A percentile compares a stretch with the other conserved stretches of the same genome.
phyloP scores from a whole-genome alignment of 768 basidiomycete genomes.

The Mrakia frigida region DNA sequence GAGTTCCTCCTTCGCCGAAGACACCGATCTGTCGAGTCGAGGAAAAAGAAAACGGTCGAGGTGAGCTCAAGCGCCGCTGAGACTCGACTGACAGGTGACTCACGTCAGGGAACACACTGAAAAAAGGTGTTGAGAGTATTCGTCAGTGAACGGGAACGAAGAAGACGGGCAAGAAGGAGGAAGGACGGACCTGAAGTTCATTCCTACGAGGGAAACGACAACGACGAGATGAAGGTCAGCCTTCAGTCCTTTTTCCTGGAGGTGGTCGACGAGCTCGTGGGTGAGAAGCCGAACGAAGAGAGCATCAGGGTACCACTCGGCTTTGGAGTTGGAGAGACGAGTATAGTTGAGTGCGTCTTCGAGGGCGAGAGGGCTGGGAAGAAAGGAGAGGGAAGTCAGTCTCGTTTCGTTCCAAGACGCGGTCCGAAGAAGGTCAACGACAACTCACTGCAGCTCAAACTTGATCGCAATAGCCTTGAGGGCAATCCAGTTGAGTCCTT shows the following conservation, averaged over 20 bases:
- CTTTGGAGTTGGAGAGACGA: conserved; percentile 8
- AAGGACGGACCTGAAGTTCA: neutral
- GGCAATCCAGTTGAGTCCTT: neutral
- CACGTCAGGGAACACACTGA: conserved; percentile 4
- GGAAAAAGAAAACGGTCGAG: neutral
- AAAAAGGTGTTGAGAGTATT: neutral
- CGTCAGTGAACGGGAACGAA: neutral
- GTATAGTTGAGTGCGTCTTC: conserved; percentile 18
- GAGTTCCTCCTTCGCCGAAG: conserved; percentile 1
- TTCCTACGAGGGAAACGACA: conserved; percentile 21
- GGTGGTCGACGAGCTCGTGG: conserved; percentile 13
- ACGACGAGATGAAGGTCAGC: conserved; percentile 15
- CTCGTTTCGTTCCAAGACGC: neutral
- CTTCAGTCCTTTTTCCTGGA: too few relatives aligned
- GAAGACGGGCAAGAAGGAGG: too few relatives aligned
- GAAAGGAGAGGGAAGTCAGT: neutral
- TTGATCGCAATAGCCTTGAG: neutral
- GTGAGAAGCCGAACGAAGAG: conserved; percentile 21
- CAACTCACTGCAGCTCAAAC: conserved; percentile 9
- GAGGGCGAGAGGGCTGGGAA: conserved; percentile 7
- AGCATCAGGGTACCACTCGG: conserved; percentile 4
- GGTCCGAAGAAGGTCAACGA: neutral
- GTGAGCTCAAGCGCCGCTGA: too few relatives aligned
- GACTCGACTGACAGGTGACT: neutral
- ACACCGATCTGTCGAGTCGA: neutral